These are phyloP conservation scores for Fusarium haematococcum DNA, from an alignment of 2,329 filamentous ascomycete species.

Conservation along the genomic window DNA sequence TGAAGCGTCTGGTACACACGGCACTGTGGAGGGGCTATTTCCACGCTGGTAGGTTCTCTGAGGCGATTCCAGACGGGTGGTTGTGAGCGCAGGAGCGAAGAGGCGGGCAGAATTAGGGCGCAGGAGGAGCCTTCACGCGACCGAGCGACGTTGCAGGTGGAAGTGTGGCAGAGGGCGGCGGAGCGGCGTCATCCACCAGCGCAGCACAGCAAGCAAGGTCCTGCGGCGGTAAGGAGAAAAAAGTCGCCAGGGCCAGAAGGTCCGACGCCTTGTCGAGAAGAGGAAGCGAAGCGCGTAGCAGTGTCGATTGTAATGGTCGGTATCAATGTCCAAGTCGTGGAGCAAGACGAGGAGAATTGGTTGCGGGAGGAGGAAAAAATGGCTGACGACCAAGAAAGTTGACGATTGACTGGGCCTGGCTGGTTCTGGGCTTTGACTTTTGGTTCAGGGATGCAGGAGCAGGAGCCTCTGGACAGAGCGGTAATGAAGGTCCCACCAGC, in stretches of 20 bases:
- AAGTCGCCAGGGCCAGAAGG: constrained; percentile 29
- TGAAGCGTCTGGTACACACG: constrained; percentile 27
- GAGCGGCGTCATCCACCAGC: constrained; percentile 41
- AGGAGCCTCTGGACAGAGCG: constrained; percentile 10
- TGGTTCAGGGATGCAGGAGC: constrained; percentile 43
- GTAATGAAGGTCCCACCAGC: constrained; percentile 35
- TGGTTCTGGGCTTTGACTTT: constrained; percentile 36
- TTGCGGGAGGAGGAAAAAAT: constrained; percentile 36
- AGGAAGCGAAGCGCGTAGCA: constrained; percentile 27
- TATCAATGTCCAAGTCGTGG: constrained; percentile 34
- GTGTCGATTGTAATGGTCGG: constrained; percentile 25
- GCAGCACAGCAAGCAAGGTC: constrained; percentile 13
- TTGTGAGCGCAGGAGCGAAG: constrained; percentile 17
- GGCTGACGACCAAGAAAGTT: constrained; percentile 43
- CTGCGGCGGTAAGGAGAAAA: constrained; percentile 37
- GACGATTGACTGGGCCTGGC: constrained; percentile 38
- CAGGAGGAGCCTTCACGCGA: constrained; percentile 55
- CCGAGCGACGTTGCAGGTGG: constrained; percentile 43
- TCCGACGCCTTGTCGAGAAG: constrained; percentile 16
- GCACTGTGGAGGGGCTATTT: constrained; percentile 2
- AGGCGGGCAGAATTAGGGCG: constrained; percentile 36
- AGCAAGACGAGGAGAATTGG: constrained; percentile 32
- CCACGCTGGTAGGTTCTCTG: background rate
- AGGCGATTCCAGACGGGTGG: constrained; percentile 15
- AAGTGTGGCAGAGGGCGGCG: constrained; percentile 31